Evolutionary conservation across 345 rosid species (phyloP).

Genomic region (Aquilaria yunnanensis): DNA sequence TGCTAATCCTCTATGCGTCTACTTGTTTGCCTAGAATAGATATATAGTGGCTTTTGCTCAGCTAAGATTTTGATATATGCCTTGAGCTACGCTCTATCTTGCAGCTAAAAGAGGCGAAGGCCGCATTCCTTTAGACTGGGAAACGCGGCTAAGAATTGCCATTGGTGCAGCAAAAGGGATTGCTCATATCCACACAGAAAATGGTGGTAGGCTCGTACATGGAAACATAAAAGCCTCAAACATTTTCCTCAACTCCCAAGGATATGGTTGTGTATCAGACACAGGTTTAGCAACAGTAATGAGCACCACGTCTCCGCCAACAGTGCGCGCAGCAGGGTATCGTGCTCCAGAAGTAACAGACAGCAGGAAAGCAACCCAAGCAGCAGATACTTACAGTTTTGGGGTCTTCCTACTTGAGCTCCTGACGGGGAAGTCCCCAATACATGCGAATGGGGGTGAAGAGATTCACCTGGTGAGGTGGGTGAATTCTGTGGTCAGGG

Average conservation of each 20-base stretch:
- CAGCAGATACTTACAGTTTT: constrained; percentile 67
- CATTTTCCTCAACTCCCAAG: constrained; percentile 50
- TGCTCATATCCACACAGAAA: constrained; percentile 52
- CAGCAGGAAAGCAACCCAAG: constrained; percentile 58
- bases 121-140: constrained; percentile 61
- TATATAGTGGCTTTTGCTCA: background rate
- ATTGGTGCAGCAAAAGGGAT: constrained; percentile 76
- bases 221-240: constrained; percentile 84
- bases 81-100: background rate
- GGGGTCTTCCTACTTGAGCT: constrained; percentile 81
- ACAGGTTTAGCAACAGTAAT: constrained; percentile 57
- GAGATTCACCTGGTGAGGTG: constrained; percentile 77
- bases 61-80: background rate
- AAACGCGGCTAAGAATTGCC: constrained; percentile 54
- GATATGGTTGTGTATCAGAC: constrained; percentile 59
- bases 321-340: constrained; percentile 53
- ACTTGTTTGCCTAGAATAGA: background rate
- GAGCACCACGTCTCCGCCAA: constrained; percentile 48
- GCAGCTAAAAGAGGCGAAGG: constrained; percentile 53
- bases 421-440: constrained; percentile 69
- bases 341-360: constrained; percentile 85
- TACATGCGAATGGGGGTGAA: constrained; percentile 39
- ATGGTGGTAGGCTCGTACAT: constrained; percentile 65
- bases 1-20: background rate
- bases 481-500: constrained; percentile 88